phyloP scores from a whole-genome alignment of 2,329 filamentous ascomycete species.

The Bimuria novae-zelandiae region DNA sequence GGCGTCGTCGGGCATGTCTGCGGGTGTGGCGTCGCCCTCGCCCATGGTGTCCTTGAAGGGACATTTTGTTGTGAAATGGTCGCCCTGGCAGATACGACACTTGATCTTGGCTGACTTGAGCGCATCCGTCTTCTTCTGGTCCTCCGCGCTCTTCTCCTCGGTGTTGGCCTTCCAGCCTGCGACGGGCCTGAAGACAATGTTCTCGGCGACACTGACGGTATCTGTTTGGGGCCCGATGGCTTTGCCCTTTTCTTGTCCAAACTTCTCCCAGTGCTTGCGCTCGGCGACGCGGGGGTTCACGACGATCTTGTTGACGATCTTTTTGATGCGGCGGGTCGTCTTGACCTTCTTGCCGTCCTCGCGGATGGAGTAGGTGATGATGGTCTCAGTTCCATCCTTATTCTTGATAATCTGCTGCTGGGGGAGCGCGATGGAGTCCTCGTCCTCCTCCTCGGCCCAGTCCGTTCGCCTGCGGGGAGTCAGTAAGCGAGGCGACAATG shows the following conservation, averaged over 20 bases:
- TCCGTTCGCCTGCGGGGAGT: slow-evolving; percentile 62
- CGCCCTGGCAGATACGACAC: slow-evolving; percentile 97
- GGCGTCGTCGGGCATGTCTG: slow-evolving; percentile 54
- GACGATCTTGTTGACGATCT: slow-evolving; percentile 85
- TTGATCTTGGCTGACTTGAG: slow-evolving; percentile 99
- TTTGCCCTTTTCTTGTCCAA: slow-evolving; percentile 88
- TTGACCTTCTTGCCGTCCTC: slow-evolving; percentile 96
- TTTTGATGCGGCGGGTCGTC: slow-evolving; percentile 93
- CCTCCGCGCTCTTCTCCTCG: slow-evolving; percentile 75
- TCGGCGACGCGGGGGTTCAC: slow-evolving; percentile 97
- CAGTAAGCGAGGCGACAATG: slow-evolving; percentile 7
- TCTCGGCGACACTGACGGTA: slow-evolving; percentile 93
- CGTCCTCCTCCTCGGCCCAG: slow-evolving; percentile 90
- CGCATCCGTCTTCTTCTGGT: slow-evolving; percentile 65
- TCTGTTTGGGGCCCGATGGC: slow-evolving; percentile 79
- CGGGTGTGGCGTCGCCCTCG: slow-evolving; percentile 58
- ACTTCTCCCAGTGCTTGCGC: slow-evolving; percentile 91
- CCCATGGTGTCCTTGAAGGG: slow-evolving; percentile 99
- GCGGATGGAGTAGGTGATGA: slow-evolving; percentile 86
- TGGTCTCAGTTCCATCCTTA: slow-evolving; percentile 98
- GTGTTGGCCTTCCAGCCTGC: slow-evolving; percentile 92
- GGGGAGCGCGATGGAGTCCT: slow-evolving; percentile 84
- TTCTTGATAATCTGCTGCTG: slow-evolving; percentile 88
- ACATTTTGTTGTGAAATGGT: slow-evolving; percentile 99
- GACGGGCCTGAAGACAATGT: slow-evolving; percentile 94